Conservation (phyloP, 1,284 basidiomycete species). For the Xerocomus nothofagi region DNA sequence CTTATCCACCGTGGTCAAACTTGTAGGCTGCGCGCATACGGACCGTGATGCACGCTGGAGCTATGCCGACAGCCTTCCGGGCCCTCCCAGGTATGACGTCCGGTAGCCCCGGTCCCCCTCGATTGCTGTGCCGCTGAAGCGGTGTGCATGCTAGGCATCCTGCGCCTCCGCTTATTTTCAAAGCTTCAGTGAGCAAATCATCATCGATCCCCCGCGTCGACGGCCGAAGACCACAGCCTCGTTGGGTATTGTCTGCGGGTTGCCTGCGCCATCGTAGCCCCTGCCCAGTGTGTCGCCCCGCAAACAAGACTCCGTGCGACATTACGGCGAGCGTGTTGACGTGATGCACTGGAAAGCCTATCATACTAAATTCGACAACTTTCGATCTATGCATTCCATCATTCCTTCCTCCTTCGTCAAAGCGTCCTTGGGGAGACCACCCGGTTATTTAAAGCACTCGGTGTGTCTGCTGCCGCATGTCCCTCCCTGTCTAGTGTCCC, state of each 20-base stretch:
- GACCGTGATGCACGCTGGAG: constrained; percentile 1
- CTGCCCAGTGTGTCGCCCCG: constrained; percentile 1
- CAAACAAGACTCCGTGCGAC: constrained; percentile 13
- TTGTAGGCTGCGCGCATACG: background rate
- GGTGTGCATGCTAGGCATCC: constrained; percentile 19
- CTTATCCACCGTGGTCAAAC: background rate
- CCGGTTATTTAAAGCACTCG: constrained; percentile 26
- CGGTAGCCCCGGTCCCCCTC: constrained; percentile 9
- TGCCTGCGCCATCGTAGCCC: constrained; percentile 9
- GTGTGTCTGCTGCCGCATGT: constrained; percentile 5
- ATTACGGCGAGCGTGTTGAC: constrained; percentile 8
- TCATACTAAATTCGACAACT: constrained; percentile 19
- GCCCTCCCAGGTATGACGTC: background rate
- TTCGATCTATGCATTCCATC: constrained; percentile 24
- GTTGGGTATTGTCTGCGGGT: constrained; percentile 2
- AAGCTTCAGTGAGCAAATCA: constrained; percentile 3
- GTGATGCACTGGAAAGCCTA: constrained; percentile 34
- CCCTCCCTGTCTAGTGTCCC: constrained; percentile 4
- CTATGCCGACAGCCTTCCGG: constrained; percentile 2
- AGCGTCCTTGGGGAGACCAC: constrained; percentile 13
- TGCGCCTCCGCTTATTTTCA: constrained; percentile 14
- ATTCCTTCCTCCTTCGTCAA: constrained; percentile 19
- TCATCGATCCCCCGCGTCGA: constrained; percentile 8
- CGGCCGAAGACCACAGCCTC: constrained; percentile 28
- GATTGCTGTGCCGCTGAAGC: constrained; percentile 28